Conservation (phyloP, 2,329 filamentous ascomycete species). For the Dactylellina sp. region DNA sequence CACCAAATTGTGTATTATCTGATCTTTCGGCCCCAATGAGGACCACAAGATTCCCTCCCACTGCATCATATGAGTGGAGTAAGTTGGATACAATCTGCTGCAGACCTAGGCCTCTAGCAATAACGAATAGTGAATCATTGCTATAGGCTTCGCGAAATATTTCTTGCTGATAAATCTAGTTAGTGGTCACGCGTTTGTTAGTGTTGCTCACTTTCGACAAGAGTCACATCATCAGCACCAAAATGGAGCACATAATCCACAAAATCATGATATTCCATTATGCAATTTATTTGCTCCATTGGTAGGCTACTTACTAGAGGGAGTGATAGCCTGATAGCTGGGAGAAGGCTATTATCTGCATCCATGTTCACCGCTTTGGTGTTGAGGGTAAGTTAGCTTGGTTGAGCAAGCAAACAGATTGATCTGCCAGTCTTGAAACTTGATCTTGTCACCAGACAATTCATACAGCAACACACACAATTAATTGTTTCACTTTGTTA, state of each 20-base stretch:
- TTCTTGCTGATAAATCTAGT: conserved; percentile 88
- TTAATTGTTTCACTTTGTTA: too few species aligned
- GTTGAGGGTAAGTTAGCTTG: background rate
- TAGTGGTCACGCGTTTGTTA: background rate
- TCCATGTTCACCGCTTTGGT: conserved; percentile 1
- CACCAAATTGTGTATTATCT: conserved; percentile 97
- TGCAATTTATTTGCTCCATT: too few species aligned
- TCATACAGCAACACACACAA: too few species aligned
- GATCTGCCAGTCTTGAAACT: too few species aligned
- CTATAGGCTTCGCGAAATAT: conserved; percentile 89
- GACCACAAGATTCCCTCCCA: conserved; percentile 90
- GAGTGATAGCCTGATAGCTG: conserved; percentile 78
- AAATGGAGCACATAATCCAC: too few species aligned
- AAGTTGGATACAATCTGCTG: conserved; percentile 94
- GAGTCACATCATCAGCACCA: too few species aligned
- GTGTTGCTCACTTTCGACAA: too few species aligned
- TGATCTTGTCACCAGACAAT: too few species aligned
- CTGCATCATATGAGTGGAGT: conserved; percentile 94
- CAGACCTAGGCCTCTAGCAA: conserved; percentile 90
- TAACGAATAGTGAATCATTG: conserved; percentile 92
- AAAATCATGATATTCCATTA: too few species aligned
- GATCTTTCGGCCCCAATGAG: conserved; percentile 89
- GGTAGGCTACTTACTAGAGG: conserved; percentile 70
- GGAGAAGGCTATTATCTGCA: conserved; percentile 63
- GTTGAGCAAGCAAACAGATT: too few species aligned